These are phyloP conservation scores for Porogramme epimiltina DNA, from an alignment of 1,284 basidiomycete species.

Conservation along the genomic window DNA sequence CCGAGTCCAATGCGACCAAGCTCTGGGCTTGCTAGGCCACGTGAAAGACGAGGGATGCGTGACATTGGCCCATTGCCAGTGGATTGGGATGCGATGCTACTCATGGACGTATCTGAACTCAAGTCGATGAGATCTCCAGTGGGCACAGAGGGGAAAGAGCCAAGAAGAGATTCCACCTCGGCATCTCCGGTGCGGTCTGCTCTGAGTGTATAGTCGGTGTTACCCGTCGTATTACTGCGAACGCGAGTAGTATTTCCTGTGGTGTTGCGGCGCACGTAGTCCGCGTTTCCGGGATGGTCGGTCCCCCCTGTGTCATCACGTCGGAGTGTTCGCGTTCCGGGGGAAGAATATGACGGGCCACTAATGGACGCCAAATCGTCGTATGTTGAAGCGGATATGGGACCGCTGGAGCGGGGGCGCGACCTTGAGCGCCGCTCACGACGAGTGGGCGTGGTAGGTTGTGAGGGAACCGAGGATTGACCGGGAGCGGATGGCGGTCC, in stretches of 20 bases:
- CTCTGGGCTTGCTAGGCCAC: slow-evolving; percentile 3
- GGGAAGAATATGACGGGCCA: not conserved
- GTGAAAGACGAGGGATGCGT: slow-evolving; percentile 21
- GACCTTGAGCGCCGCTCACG: slow-evolving; percentile 25
- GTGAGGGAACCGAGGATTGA: slow-evolving; percentile 17
- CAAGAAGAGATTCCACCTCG: slow-evolving; percentile 31
- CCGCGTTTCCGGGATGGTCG: no score
- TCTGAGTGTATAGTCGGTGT: slow-evolving; percentile 15
- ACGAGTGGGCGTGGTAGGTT: slow-evolving; percentile 26
- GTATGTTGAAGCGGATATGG: slow-evolving; percentile 1
- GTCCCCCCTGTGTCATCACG: slow-evolving; percentile 12
- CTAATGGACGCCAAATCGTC: not conserved
- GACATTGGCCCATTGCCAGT: slow-evolving; percentile 21
- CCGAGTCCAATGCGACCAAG: slow-evolving; percentile 16
- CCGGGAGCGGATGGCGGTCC: slow-evolving; percentile 21
- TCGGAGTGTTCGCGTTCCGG: slow-evolving; percentile 5
- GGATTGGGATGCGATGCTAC: slow-evolving; percentile 11
- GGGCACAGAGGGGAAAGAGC: slow-evolving; percentile 16
- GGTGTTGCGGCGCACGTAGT: slow-evolving; percentile 11
- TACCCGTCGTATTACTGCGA: slow-evolving; percentile 13
- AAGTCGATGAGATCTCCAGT: slow-evolving; percentile 30
- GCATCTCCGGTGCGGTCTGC: slow-evolving; percentile 27
- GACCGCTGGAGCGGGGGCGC: slow-evolving; percentile 23
- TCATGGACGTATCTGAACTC: slow-evolving; percentile 20
- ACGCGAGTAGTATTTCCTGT: slow-evolving; percentile 7